Evolutionary conservation across 73 alveolate genomes (phyloP).

Genomic region (Tetrahymena malaccensis): DNA sequence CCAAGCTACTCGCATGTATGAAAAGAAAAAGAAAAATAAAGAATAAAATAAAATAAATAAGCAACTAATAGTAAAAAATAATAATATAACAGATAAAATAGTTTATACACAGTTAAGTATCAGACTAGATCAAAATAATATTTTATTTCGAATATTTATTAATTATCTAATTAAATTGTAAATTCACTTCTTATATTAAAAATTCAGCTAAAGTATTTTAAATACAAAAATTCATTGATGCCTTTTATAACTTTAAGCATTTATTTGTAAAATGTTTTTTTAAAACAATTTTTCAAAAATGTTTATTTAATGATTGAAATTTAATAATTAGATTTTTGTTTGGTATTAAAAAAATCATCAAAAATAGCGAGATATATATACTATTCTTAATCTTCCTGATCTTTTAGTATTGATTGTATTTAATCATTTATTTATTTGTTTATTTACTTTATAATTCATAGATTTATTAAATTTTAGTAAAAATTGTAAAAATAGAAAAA

Average conservation of each 20-base stretch:
- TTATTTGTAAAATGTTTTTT: no score
- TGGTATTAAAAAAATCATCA: background rate
- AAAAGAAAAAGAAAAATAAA: background rate
- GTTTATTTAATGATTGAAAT: no score
- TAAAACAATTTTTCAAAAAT: no score
- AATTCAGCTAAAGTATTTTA: no score
- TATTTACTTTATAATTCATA: no score
- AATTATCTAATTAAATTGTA: no score
- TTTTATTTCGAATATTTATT: no score
- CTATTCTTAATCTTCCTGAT: background rate
- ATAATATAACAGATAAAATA: background rate
- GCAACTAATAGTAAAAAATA: background rate
- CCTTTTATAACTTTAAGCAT: no score
- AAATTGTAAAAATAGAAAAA: background rate
- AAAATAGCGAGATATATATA: background rate
- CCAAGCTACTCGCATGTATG: constrained; percentile 47
- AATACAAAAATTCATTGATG: no score
- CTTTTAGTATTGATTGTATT: background rate
- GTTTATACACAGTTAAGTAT: no score
- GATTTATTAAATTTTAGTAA: background rate
- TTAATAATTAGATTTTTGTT: background rate
- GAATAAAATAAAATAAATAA: background rate
- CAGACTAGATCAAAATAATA: no score
- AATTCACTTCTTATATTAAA: no score
- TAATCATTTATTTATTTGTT: background rate